Evolutionary conservation across 2,329 filamentous ascomycete genomes (phyloP), one percentile per base, ranked within the genome.

Genomic region (Elsinoe necatrix): DNA sequence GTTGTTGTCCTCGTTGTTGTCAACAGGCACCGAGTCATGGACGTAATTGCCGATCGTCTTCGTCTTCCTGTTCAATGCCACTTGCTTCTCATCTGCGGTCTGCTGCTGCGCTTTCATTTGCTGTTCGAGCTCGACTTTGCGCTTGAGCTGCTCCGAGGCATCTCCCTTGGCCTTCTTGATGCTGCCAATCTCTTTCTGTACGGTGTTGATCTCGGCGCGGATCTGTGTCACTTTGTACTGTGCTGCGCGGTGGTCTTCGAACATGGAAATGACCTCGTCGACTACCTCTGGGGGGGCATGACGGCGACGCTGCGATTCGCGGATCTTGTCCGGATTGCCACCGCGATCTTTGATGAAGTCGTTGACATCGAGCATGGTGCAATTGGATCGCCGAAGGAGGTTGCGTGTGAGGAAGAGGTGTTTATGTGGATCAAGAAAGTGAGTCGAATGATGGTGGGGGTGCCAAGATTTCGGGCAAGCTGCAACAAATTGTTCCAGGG

Each of bases 161-260:
- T 92, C 84, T 75, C 95, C 89, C 77, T 96, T 95, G 64, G 85
- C 85, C 84, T 95, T 95, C 77, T 95, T 95, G 79, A 92, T 95
- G 66, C 81, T 77, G 16, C 87, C 89, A 68, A 97, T 95, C 70
- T 90, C 83, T 74, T 95, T 95, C 71, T 95, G 88, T 27, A 89
- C 80, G 18, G 81, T 84, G 74, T 97, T 97, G 73, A 95, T 91
- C 75, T 87, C 84, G 65, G 83, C 84, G 63, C 86, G 86, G 64
- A 93, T 80, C 71, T 95, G 89, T 18, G 85, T 89, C 6, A 84
- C 87, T 56, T 80, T 82, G 68, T 92, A 93, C 60, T 88, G 81
- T 55, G 86, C 81, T 84, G 79, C 83, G 66, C 88, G 82, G 73
- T 92, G 88, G 66, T 92, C 89, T 69, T 95, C 87, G 70, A 87